These are phyloP conservation scores for Coemansia sp. DNA, from an alignment of 192 early-diverging fungal genomes.

Conservation along the genomic window DNA sequence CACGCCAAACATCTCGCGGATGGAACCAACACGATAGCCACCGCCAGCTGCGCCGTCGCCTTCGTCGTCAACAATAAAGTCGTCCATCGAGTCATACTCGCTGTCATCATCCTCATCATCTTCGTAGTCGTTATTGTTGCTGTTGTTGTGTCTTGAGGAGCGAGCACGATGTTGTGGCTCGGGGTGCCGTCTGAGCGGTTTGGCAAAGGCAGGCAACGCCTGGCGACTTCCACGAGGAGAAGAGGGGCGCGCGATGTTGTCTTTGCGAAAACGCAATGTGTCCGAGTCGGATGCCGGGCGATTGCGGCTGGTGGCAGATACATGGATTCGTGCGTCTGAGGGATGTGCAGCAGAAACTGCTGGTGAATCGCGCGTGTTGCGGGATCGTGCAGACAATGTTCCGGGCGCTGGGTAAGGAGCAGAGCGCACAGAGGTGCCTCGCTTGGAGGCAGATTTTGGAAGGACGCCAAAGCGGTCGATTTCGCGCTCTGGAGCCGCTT, in stretches of 20 bases:
- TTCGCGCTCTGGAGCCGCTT: constrained; percentile 37
- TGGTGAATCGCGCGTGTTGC: background rate
- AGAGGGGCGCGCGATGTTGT: background rate
- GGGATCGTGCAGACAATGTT: background rate
- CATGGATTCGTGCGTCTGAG: background rate
- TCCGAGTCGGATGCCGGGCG: background rate
- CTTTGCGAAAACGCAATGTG: background rate
- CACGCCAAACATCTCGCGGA: constrained; percentile 48
- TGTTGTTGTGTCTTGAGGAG: background rate
- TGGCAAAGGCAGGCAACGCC: background rate
- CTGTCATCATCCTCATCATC: constrained; percentile 22
- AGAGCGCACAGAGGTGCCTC: constrained; percentile 3
- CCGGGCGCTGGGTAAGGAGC: background rate
- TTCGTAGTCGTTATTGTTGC: background rate
- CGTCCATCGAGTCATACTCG: constrained; percentile 53
- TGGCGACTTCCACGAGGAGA: background rate
- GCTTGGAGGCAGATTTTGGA: background rate
- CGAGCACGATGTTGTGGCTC: background rate
- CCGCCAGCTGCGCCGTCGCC: constrained; percentile 22
- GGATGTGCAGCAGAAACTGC: background rate
- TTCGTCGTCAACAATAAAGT: constrained; percentile 55
- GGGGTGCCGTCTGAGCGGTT: background rate
- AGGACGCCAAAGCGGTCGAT: constrained; percentile 48
- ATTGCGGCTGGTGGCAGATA: background rate
- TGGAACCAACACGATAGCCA: constrained; percentile 38